Conservation (phyloP, 129 eudicot genomes). For the Gnaphalium uliginosum region DNA sequence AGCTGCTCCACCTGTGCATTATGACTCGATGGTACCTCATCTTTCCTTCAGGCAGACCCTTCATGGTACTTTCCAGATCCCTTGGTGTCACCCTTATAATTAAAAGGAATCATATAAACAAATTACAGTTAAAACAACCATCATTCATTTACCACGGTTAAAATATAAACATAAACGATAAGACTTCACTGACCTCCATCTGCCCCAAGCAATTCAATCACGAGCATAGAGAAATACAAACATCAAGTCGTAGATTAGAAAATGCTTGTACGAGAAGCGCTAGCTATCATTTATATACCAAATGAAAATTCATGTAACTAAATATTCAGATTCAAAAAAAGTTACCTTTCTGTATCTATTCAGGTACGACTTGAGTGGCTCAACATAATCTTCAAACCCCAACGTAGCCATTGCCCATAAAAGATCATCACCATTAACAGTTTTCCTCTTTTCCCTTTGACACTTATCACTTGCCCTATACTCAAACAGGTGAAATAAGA, state of each 20-base stretch:
- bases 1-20: conserved; percentile 47
- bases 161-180: conserved; percentile 7
- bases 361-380: conserved; percentile 73
- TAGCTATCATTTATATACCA: background rate
- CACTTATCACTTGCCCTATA: conserved; percentile 88
- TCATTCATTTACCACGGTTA: conserved; percentile 4
- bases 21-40: conserved; percentile 45
- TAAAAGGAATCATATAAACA: background rate
- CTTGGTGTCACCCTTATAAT: conserved; percentile 69
- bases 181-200: conserved; percentile 67
- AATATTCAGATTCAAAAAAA: background rate
- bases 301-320: background rate
- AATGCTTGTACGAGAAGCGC: background rate
- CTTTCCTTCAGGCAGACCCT: conserved; percentile 56
- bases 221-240: conserved; percentile 14
- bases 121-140: background rate
- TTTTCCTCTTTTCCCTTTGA: conserved; percentile 87
- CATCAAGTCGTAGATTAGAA: conserved; percentile 27
- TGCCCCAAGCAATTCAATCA: conserved; percentile 35
- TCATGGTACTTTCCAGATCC: conserved; percentile 76
- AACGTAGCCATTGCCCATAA: conserved; percentile 89
- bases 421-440: conserved; percentile 83
- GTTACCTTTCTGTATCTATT: conserved; percentile 72
- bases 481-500: background rate
- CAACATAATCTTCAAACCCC: conserved; percentile 83